phyloP scores from a whole-genome alignment of 2,329 filamentous ascomycete genomes.

The Zopfia rhizophila region DNA sequence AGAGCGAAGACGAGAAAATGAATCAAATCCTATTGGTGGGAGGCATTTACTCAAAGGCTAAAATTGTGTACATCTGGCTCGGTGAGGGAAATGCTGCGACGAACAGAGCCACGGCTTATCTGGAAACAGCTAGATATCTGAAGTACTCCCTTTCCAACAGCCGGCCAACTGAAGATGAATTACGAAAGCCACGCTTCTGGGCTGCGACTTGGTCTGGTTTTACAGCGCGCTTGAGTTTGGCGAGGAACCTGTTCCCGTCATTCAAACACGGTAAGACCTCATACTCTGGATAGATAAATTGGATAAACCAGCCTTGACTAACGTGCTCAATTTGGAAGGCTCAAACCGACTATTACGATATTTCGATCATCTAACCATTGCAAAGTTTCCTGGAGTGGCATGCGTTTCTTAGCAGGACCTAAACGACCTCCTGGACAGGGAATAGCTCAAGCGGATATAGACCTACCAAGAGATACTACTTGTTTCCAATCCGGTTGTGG shows the following conservation, averaged over 20 bases:
- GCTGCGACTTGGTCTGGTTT: too few species aligned
- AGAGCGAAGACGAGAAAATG: conserved; percentile 3
- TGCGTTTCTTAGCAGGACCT: too few species aligned
- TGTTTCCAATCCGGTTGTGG: conserved; percentile 5
- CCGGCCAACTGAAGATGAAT: not conserved
- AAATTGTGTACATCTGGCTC: conserved; percentile 17
- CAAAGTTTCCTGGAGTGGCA: too few species aligned
- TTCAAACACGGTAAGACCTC: too few species aligned
- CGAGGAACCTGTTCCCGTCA: too few species aligned
- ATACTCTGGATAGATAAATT: too few species aligned
- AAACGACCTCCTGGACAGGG: too few species aligned
- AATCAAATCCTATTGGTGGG: conserved; percentile 19
- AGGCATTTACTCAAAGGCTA: conserved; percentile 15
- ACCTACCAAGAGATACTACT: conserved; percentile 14
- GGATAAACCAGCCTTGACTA: too few species aligned
- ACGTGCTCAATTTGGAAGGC: too few species aligned
- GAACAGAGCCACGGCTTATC: conserved; percentile 3
- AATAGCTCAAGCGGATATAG: conserved; percentile 12
- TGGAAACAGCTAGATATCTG: not conserved
- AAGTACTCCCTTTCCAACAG: not conserved
- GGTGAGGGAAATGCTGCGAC: conserved; percentile 10
- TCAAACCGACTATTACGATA: too few species aligned
- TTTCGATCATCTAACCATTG: not conserved
- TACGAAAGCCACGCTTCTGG: too few species aligned
- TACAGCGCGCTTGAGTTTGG: too few species aligned